A percentile compares a stretch with the other conserved stretches of the same genome.
phyloP scores from a whole-genome alignment of 352 stramenopile species.

The Phytopythium kandeliae region DNA sequence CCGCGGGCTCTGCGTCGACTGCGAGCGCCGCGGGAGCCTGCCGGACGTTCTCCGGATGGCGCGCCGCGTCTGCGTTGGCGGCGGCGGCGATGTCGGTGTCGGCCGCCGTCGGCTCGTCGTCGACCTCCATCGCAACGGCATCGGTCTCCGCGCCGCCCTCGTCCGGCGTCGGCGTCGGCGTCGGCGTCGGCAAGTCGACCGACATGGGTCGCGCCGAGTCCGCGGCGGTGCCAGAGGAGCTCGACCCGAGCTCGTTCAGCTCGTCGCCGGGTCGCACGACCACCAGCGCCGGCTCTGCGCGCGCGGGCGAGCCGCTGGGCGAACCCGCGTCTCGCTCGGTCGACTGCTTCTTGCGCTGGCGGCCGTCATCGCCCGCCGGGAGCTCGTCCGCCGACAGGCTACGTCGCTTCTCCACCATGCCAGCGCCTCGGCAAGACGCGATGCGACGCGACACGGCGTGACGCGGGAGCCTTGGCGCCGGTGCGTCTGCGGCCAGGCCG shows the following conservation, averaged over 20 bases:
- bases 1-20: constrained; percentile 1
- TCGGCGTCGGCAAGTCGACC: constrained; percentile 4
- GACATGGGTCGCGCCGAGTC: constrained; percentile 5
- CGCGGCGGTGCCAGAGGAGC: too few species aligned
- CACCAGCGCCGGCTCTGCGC: not conserved
- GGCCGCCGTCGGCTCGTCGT: constrained; percentile 4
- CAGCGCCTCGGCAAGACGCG: not conserved
- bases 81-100: too few species aligned
- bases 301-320: not conserved
- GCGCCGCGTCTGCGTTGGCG: too few species aligned
- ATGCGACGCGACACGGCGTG: not conserved
- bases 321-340: constrained; percentile 1
- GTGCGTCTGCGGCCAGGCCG: too few species aligned
- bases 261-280: not conserved
- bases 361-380: constrained; percentile 8
- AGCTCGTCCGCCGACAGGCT: constrained; percentile 14
- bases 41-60: too few species aligned
- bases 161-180: constrained; percentile 2
- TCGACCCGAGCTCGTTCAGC: not conserved
- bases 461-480: too few species aligned
- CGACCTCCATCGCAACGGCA: constrained; percentile 8
- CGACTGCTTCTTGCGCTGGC: constrained; percentile 25
- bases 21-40: constrained; percentile 5
- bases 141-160: constrained; percentile 1
- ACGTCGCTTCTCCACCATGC: constrained; percentile 49